phyloP scores from a whole-genome alignment of 805 yeast species.

The Spathaspora passalidarum region DNA sequence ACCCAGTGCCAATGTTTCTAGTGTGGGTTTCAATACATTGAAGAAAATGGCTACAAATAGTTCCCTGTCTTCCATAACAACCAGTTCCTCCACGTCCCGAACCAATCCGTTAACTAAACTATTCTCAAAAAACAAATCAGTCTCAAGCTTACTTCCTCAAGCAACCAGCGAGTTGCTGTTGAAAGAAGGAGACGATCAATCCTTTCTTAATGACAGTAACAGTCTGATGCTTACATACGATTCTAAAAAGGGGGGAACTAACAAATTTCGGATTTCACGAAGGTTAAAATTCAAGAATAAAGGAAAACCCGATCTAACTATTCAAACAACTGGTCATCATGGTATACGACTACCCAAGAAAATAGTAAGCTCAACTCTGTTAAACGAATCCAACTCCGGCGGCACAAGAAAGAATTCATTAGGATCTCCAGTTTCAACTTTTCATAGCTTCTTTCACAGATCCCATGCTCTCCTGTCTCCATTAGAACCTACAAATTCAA shows the following conservation, averaged over 20 bases:
- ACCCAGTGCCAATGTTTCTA: conserved; percentile 17
- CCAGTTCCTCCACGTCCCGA: conserved; percentile 18
- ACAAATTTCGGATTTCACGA: conserved; percentile 6
- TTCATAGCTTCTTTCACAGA: conserved; percentile 34
- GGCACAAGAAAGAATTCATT: conserved; percentile 21
- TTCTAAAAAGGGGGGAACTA: conserved; percentile 6
- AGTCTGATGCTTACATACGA: conserved; percentile 5
- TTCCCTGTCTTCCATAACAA: conserved; percentile 21
- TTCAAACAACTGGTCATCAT: conserved; percentile 28
- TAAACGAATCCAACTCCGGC: conserved; percentile 11
- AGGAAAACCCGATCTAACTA: conserved; percentile 25
- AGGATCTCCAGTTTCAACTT: conserved; percentile 28
- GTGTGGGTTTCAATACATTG: conserved; percentile 31
- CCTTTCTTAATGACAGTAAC: conserved; percentile 9
- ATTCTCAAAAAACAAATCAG: conserved; percentile 28
- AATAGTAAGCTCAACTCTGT: conserved; percentile 18
- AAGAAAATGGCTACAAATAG: conserved; percentile 28
- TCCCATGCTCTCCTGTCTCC: conserved; percentile 13
- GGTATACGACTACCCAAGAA: conserved; percentile 22
- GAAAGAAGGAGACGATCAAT: conserved; percentile 6
- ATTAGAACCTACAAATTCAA: conserved; percentile 9
- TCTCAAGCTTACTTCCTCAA: conserved; percentile 11
- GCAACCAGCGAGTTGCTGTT: neutral
- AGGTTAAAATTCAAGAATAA: conserved; percentile 10
- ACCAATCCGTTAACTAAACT: conserved; percentile 28